Evolutionary conservation across 2,329 filamentous ascomycete species (phyloP).

Genomic region (Ophiocordyceps unilateralis): DNA sequence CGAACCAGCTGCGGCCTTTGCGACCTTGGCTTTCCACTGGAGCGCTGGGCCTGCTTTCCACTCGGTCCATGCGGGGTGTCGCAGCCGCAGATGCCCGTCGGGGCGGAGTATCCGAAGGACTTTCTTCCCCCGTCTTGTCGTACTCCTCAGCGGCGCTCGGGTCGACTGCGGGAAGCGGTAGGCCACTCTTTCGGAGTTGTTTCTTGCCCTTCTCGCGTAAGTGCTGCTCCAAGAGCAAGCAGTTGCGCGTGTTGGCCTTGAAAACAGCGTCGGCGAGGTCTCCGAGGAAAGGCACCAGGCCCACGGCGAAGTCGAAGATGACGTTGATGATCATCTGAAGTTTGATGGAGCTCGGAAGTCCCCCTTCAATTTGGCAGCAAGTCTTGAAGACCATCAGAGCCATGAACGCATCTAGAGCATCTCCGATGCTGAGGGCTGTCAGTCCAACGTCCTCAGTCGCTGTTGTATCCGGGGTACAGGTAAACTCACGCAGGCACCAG

Average conservation of each 20-base stretch:
- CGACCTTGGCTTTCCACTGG: slow-evolving; percentile 13
- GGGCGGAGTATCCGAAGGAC: slow-evolving; percentile 10
- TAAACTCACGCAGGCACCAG: slow-evolving; percentile 61
- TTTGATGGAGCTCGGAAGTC: slow-evolving; percentile 44
- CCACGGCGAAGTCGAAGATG: slow-evolving; percentile 52
- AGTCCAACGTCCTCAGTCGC: not conserved
- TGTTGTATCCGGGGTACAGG: not conserved
- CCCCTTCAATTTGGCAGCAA: slow-evolving; percentile 59
- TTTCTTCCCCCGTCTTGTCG: slow-evolving; percentile 20
- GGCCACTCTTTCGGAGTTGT: slow-evolving; percentile 28
- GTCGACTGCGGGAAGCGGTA: slow-evolving; percentile 28
- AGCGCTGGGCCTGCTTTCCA: slow-evolving; percentile 7
- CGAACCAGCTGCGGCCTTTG: slow-evolving; percentile 11
- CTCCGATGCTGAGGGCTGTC: slow-evolving; percentile 44
- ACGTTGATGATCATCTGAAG: slow-evolving; percentile 71
- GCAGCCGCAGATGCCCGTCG: slow-evolving; percentile 9
- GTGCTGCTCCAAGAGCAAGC: slow-evolving; percentile 48
- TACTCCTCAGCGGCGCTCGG: slow-evolving; percentile 35
- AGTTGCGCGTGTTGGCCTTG: slow-evolving; percentile 63
- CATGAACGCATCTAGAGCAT: slow-evolving; percentile 55
- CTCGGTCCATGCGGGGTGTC: slow-evolving; percentile 5
- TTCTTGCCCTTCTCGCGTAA: slow-evolving; percentile 51
- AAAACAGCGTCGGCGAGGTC: slow-evolving; percentile 57
- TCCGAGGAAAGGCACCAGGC: slow-evolving; percentile 59
- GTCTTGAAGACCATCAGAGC: slow-evolving; percentile 58